These are phyloP conservation scores for Cutaneotrichosporon sp. DNA, from an alignment of 1,284 basidiomycete species.

Conservation along the genomic window DNA sequence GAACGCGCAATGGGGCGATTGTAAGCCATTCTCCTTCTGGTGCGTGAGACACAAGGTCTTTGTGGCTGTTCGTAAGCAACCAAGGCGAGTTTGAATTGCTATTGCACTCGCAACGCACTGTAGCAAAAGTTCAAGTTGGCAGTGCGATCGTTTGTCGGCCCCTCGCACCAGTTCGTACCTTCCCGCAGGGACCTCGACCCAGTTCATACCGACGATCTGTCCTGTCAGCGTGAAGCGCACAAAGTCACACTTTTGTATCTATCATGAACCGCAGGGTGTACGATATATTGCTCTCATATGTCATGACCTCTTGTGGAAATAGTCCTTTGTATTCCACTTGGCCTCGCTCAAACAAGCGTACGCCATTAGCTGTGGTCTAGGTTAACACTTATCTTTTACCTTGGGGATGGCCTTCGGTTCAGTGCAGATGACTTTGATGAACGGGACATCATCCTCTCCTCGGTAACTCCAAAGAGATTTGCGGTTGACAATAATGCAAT, in stretches of 20 bases:
- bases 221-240: background rate
- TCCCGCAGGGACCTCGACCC: conserved; percentile 82
- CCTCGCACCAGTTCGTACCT: conserved; percentile 62
- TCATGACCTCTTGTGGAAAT: conserved; percentile 59
- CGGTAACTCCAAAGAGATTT: conserved; percentile 79
- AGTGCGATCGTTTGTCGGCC: conserved; percentile 64
- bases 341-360: conserved; percentile 79
- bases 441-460: conserved; percentile 70
- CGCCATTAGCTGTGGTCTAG: conserved; percentile 21
- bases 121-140: conserved; percentile 77
- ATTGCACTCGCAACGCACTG: conserved; percentile 52
- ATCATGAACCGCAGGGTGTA: conserved; percentile 93
- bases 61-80: conserved; percentile 55
- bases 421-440: conserved; percentile 72
- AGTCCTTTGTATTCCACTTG: conserved; percentile 68
- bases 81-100: background rate
- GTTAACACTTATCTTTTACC: conserved; percentile 74
- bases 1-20: conserved; percentile 80
- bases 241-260: conserved; percentile 66
- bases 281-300: conserved; percentile 86
- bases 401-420: conserved; percentile 73
- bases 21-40: conserved; percentile 86
- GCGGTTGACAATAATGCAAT: conserved; percentile 61
- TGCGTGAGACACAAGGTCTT: conserved; percentile 76
- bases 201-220: conserved; percentile 93